A percentile compares a stretch with the other conserved stretches of the same genome.
These are phyloP conservation scores for Nakaseomyces uthaithaninus DNA, from an alignment of 1,139 yeast genomes.

Conservation along the genomic window DNA sequence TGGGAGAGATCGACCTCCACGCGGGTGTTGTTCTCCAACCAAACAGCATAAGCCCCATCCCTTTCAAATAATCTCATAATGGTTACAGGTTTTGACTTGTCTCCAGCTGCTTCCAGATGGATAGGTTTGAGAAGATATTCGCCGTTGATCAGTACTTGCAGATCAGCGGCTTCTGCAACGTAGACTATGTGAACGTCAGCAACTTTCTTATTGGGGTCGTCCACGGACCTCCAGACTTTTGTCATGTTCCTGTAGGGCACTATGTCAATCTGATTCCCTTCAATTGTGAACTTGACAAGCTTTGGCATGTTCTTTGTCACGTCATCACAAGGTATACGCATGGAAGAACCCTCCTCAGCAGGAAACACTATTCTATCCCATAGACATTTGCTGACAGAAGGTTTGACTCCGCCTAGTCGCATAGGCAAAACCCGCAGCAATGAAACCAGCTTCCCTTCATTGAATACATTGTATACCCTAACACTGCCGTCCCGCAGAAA, in stretches of 20 bases:
- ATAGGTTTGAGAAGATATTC: constrained; percentile 9
- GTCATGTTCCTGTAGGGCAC: constrained; percentile 10
- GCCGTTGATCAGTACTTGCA: constrained; percentile 15
- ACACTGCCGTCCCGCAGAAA: constrained; percentile 24
- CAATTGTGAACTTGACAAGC: constrained; percentile 18
- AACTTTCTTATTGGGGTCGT: constrained; percentile 1
- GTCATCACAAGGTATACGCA: constrained; percentile 9
- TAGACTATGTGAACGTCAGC: constrained; percentile 14
- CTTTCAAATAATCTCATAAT: not conserved
- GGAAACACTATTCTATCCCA: constrained; percentile 19
- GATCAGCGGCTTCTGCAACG: constrained; percentile 7
- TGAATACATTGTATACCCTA: constrained; percentile 21
- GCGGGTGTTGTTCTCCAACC: not conserved
- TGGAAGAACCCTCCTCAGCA: not conserved
- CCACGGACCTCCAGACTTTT: constrained; percentile 6
- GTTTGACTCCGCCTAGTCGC: not conserved
- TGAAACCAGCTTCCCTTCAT: constrained; percentile 23
- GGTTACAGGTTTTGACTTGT: not conserved
- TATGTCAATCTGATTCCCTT: constrained; percentile 14
- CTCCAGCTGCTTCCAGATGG: not conserved
- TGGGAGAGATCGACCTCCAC: not conserved
- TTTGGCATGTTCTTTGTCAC: constrained; percentile 18
- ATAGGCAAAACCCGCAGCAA: constrained; percentile 15
- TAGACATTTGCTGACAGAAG: constrained; percentile 6
- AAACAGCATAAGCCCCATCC: not conserved